Base-by-base conservation (phyloP, 2,329 filamentous ascomycete genomes). In the Calonectria honghensis region DNA sequence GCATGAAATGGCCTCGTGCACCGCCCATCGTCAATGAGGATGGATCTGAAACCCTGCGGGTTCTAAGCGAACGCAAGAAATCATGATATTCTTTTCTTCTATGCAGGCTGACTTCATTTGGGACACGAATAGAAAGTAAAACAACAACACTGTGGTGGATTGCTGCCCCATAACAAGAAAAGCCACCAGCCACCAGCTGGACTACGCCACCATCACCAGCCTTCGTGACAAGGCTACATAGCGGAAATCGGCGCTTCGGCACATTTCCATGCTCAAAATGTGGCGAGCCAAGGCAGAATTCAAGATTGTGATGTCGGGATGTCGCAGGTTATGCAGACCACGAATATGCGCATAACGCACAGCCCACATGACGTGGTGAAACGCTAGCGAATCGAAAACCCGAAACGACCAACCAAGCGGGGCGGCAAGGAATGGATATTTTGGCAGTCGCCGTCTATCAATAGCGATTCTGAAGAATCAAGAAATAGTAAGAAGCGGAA, bases 291-390 rank as follows among this genome's bases (percentile, higher is more conserved):
- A 61, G 57, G 57, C 57, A 61, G 57, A 61, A 61, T 39, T 27
- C 13, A 37, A 24, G 57, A 13, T 27, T 14, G 10, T 6, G 5
- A 27, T 27, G 32, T 27, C 13, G 5, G 13, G 35, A 61, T 39
- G 13, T 24, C n/a, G 35, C 24, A 35, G 10, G 35, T 37, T 39
- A 35, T 61, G 57, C 35, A 37, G 14, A 9, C 14, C n/a, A 61
- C 35, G 57, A 39, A 39, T 16, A 61, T 61, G 57, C 57, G 57
- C 57, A 61, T 61, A 29, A 61, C 39, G 57, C 57, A 61, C 57
- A 39, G 57, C 57, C 57, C 35, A 18, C 57, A 61, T 61, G 57
- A 61, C 57, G 57, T 61, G 57, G 57, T 61, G 35, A 37, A 24
- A 37, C n/a, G 13, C 32, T 4, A 39, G 57, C 57, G 57, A 61